A percentile compares a stretch with the other conserved stretches of the same genome.
phyloP scores from a whole-genome alignment of 441 rosid genomes.

The Mallotus japonicus region DNA sequence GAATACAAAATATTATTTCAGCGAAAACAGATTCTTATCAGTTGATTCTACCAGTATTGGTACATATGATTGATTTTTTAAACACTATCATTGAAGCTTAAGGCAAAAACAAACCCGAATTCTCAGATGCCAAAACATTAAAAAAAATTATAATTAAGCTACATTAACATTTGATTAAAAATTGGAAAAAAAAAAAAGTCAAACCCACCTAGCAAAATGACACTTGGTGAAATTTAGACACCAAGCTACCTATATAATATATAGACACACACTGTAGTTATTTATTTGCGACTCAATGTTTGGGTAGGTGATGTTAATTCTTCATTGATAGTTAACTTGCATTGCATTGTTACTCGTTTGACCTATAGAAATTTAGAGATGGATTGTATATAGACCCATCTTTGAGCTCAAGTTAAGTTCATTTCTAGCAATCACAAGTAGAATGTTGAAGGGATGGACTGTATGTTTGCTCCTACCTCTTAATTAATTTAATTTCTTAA shows the following conservation, averaged over 20 bases:
- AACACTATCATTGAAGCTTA: no score
- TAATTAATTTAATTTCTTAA: neutral
- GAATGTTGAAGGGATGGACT: no score
- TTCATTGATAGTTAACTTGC: slow-evolving; percentile 23
- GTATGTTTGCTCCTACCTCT: no score
- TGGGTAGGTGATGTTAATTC: slow-evolving; percentile 3
- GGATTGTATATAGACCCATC: neutral
- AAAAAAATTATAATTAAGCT: no score
- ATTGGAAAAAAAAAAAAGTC: neutral
- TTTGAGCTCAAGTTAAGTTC: slow-evolving; percentile 2
- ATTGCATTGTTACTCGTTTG: neutral
- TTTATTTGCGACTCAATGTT: neutral
- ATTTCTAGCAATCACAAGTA: neutral
- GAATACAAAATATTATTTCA: no score
- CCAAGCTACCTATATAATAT: no score
- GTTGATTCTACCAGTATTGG: no score
- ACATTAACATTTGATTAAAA: neutral
- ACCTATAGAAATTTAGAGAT: neutral
- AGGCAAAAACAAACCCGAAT: neutral
- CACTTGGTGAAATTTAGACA: neutral
- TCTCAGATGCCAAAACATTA: neutral
- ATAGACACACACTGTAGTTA: no score
- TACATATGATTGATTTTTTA: no score
- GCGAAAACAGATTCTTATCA: no score
- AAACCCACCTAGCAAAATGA: neutral